Conservation (phyloP, 805 yeast genomes). For the Candida dajiaensis region DNA sequence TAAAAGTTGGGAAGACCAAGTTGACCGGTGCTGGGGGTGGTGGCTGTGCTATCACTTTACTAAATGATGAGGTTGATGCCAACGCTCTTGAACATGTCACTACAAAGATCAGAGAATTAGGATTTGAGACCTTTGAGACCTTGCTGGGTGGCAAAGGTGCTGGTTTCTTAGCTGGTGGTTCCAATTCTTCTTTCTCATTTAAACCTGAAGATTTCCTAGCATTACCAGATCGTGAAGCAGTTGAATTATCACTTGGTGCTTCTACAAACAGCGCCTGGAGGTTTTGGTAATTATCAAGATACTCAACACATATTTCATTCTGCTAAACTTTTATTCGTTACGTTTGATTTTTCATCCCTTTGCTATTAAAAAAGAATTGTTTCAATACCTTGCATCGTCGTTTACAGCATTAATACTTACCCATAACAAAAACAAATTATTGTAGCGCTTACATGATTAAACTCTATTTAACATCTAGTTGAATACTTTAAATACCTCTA, state of each 20-base stretch:
- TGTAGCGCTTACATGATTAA: not conserved
- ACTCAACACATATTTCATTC: not conserved
- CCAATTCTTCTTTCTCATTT: constrained; percentile 10
- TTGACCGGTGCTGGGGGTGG: constrained; percentile 99
- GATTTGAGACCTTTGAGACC: constrained; percentile 74
- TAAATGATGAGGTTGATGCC: constrained; percentile 36
- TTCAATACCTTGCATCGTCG: not conserved
- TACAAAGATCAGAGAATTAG: constrained; percentile 34
- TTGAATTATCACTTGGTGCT: constrained; percentile 43
- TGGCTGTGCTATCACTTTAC: constrained; percentile 91
- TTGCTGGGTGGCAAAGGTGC: constrained; percentile 88
- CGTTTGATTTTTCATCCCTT: not conserved
- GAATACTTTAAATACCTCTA: constrained; percentile 68
- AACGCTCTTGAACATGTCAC: constrained; percentile 30
- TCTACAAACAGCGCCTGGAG: constrained; percentile 43
- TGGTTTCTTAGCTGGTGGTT: constrained; percentile 37
- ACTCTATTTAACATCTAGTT: not conserved
- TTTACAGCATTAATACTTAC: not conserved
- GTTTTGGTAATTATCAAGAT: constrained; percentile 45
- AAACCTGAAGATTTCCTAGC: constrained; percentile 31
- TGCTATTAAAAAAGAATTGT: not conserved
- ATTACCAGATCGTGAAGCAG: constrained; percentile 37
- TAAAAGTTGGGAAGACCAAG: constrained; percentile 78
- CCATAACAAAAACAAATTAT: not conserved
- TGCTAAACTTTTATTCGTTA: not conserved